A percentile compares a stretch with the other conserved stretches of the same genome.
Conservation (phyloP, 2,329 filamentous ascomycete species). For the Teratosphaeria gauchensis region DNA sequence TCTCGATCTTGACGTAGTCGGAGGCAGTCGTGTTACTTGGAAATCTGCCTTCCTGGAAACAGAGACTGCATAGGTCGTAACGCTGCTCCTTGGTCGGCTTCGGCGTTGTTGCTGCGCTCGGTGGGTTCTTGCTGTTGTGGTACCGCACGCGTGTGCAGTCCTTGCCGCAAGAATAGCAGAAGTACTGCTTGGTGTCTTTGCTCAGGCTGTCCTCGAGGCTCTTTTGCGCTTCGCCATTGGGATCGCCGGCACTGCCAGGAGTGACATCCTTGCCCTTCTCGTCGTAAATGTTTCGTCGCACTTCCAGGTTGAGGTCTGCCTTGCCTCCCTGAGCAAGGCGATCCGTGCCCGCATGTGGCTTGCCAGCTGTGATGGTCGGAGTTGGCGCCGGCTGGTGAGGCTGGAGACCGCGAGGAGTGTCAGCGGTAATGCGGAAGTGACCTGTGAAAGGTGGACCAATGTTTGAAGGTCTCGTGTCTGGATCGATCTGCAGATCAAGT, state of each 20-base stretch:
- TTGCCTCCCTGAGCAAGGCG: slow-evolving; percentile 60
- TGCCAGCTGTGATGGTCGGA: slow-evolving; percentile 50
- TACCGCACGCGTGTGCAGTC: slow-evolving; percentile 71
- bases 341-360: slow-evolving; percentile 59
- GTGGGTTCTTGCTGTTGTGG: slow-evolving; percentile 56
- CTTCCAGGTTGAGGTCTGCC: slow-evolving; percentile 78
- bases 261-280: slow-evolving; percentile 77
- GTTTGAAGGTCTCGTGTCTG: slow-evolving; percentile 86
- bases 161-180: slow-evolving; percentile 85
- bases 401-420: slow-evolving; percentile 88
- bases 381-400: slow-evolving; percentile 84
- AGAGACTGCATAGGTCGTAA: slow-evolving; percentile 85
- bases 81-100: slow-evolving; percentile 54
- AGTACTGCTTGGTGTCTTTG: slow-evolving; percentile 55
- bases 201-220: slow-evolving; percentile 50
- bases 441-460: slow-evolving; percentile 95
- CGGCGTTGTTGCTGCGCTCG: slow-evolving; percentile 31
- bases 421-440: slow-evolving; percentile 91
- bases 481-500: slow-evolving; percentile 64
- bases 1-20: slow-evolving; percentile 83
- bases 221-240: slow-evolving; percentile 44
- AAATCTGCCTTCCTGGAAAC: slow-evolving; percentile 75
- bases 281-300: slow-evolving; percentile 93
- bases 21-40: slow-evolving; percentile 67
- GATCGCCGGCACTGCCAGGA: slow-evolving; percentile 31